phyloP scores from a whole-genome alignment of 176 grass and related monocot genomes.

The Luzula sylvatica region DNA sequence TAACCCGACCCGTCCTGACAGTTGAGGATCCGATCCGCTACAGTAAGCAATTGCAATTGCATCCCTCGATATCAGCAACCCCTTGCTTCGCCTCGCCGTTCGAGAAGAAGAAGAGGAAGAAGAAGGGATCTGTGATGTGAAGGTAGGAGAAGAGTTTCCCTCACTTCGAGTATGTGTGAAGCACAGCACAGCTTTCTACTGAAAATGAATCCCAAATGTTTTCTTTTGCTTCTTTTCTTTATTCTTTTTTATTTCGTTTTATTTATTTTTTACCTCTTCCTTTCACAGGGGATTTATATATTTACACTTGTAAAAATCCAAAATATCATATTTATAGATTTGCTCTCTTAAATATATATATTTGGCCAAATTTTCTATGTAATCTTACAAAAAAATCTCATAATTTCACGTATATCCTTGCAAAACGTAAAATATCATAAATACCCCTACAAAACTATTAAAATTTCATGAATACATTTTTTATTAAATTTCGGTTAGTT shows the following conservation, averaged over 20 bases:
- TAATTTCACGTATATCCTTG: no score
- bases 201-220: background rate
- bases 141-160: background rate
- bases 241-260: background rate
- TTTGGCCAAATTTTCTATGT: background rate
- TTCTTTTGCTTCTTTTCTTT: background rate
- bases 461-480: no score
- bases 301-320: background rate
- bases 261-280: background rate
- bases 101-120: background rate
- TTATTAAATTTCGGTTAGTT: no score
- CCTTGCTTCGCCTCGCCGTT: background rate
- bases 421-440: no score
- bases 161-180: conserved; percentile 1
- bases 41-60: conserved; percentile 23
- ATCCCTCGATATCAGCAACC: background rate
- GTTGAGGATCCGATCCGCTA: conserved; percentile 20
- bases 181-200: conserved; percentile 3
- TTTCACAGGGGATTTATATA: background rate
- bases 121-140: background rate
- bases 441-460: no score
- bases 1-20: background rate
- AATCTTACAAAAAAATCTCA: background rate
- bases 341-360: background rate
- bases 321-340: background rate